Evolutionary conservation across 164 flowering plant species (phyloP).

Genomic region (Chloranthus sessilifolius): DNA sequence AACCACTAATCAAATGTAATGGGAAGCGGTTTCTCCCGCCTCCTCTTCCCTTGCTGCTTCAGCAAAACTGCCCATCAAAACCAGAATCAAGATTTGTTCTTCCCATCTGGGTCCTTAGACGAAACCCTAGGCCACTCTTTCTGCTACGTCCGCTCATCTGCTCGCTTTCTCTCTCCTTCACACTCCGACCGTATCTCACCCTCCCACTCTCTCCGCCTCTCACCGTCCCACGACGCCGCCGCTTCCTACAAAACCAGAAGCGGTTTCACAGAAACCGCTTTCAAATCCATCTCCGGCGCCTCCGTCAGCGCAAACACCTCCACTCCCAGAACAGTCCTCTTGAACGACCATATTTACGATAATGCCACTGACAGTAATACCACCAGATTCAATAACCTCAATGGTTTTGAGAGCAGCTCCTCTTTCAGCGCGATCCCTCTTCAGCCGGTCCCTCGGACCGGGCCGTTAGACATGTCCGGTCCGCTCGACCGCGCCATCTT

Average conservation of each 20-base stretch:
- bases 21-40: conserved; percentile 31
- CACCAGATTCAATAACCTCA: conserved; percentile 4
- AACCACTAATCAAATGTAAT: no score
- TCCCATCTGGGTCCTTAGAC: conserved; percentile 55
- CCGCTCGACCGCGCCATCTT: conserved; percentile 71
- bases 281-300: conserved; percentile 90
- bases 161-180: conserved; percentile 65
- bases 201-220: conserved; percentile 56
- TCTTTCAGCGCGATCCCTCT: conserved; percentile 76
- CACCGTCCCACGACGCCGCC: conserved; percentile 41
- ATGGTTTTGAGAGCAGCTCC: conserved; percentile 80
- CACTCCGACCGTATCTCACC: conserved; percentile 60
- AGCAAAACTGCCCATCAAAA: conserved; percentile 8
- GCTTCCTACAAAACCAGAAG: conserved; percentile 6
- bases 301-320: conserved; percentile 86
- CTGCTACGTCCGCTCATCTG: conserved; percentile 85
- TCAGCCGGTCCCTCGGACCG: conserved; percentile 67
- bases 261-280: conserved; percentile 49
- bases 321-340: conserved; percentile 67
- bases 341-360: conserved; percentile 36
- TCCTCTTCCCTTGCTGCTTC: conserved; percentile 18
- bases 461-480: conserved; percentile 29
- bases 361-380: conserved; percentile 22
- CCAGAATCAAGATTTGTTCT: conserved; percentile 37
- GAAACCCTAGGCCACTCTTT: conserved; percentile 99